These are phyloP conservation scores for Trichophyton rubrum DNA, from an alignment of 2,329 filamentous ascomycete species.

Conservation along the genomic window DNA sequence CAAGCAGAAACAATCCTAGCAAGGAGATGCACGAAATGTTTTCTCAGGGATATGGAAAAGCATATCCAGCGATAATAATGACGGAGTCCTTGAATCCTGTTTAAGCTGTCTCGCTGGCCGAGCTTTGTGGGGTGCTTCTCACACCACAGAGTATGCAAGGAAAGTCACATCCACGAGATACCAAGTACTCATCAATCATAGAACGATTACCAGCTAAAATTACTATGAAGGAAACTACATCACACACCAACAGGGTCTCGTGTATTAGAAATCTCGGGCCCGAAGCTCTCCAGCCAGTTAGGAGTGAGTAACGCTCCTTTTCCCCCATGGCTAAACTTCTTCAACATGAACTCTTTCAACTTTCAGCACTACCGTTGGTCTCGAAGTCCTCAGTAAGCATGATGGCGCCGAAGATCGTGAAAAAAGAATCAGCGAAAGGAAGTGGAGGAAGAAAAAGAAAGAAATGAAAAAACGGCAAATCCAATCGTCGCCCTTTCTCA, in stretches of 20 bases:
- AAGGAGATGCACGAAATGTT: background rate
- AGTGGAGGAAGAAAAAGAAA: background rate
- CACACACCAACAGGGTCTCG: too few relatives aligned
- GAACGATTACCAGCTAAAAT: background rate
- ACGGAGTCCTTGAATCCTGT: background rate
- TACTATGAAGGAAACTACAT: too few relatives aligned
- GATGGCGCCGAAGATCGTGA: background rate
- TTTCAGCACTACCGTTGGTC: background rate
- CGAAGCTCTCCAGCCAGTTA: background rate
- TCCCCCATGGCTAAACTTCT: background rate
- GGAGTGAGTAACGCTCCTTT: background rate
- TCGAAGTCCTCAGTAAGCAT: background rate
- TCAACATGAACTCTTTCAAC: background rate
- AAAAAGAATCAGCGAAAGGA: background rate
- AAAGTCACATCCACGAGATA: background rate
- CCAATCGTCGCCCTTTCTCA: background rate
- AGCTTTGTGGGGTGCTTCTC: background rate
- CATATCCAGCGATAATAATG: background rate
- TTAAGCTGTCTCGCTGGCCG: background rate
- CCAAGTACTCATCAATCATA: background rate
- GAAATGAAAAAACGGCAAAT: background rate
- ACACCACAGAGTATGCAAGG: background rate
- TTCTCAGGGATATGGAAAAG: background rate
- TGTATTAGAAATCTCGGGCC: too few relatives aligned
- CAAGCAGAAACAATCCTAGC: background rate